phyloP scores from a whole-genome alignment of 2,329 filamentous ascomycete species.

The Fusarium verrucosum region DNA sequence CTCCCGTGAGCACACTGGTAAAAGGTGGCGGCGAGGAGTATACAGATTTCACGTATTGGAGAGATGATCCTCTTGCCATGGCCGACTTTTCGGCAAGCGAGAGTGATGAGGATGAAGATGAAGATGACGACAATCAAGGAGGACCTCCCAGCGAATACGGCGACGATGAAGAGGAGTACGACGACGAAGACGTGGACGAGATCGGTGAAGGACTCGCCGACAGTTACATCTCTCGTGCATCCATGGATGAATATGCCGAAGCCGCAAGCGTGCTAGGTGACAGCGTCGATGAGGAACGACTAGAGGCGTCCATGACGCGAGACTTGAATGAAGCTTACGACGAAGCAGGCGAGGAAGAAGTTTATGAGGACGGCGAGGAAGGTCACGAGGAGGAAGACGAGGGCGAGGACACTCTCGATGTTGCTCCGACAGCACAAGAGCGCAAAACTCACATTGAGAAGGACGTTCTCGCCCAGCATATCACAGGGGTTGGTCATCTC shows the following conservation, averaged over 20 bases:
- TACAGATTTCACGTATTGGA: constrained; percentile 98
- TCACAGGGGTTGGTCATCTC: constrained; percentile 67
- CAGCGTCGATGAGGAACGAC: constrained; percentile 56
- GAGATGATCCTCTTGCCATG: constrained; percentile 82
- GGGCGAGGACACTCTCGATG: constrained; percentile 20
- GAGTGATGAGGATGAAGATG: constrained; percentile 62
- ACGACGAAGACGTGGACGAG: constrained; percentile 55
- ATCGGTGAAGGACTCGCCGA: constrained; percentile 48
- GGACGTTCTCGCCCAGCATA: constrained; percentile 65
- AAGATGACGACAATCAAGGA: constrained; percentile 65
- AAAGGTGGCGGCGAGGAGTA: constrained; percentile 92
- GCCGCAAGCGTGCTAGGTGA: constrained; percentile 56
- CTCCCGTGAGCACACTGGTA: constrained; percentile 85
- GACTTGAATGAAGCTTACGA: constrained; percentile 54
- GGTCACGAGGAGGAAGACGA: constrained; percentile 36
- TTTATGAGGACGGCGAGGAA: constrained; percentile 38
- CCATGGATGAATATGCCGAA: constrained; percentile 52
- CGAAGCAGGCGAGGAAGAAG: constrained; percentile 56
- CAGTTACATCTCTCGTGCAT: constrained; percentile 45
- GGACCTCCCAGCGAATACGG: constrained; percentile 56
- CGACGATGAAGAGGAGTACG: constrained; percentile 56
- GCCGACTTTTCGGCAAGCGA: constrained; percentile 91
- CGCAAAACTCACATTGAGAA: constrained; percentile 46
- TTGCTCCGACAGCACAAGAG: background rate
- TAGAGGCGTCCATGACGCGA: constrained; percentile 52